phyloP scores from a whole-genome alignment of 164 flowering plant species.

The Berberis thunbergii region DNA sequence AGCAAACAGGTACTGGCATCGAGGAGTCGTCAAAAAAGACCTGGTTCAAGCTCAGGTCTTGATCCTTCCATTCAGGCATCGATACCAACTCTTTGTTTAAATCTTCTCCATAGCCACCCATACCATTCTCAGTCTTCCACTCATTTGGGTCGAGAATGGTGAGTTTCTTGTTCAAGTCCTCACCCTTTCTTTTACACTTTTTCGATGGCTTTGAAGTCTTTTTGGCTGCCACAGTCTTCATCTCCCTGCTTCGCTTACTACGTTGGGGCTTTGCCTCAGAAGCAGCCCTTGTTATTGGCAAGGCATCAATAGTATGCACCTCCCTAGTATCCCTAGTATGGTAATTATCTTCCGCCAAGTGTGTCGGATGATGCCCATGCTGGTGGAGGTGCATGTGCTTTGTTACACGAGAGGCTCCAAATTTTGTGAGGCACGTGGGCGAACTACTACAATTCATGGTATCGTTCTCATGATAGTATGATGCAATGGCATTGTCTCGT shows the following conservation, averaged over 20 bases:
- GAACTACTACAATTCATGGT: slow-evolving; percentile 29
- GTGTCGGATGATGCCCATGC: slow-evolving; percentile 34
- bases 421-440: slow-evolving; percentile 45
- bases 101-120: slow-evolving; percentile 28
- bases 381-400: slow-evolving; percentile 55
- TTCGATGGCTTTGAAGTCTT: slow-evolving; percentile 31
- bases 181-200: slow-evolving; percentile 43
- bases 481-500: slow-evolving; percentile 56
- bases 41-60: slow-evolving; percentile 63
- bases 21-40: slow-evolving; percentile 59
- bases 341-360: slow-evolving; percentile 34
- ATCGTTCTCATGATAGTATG: slow-evolving; percentile 48
- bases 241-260: slow-evolving; percentile 43
- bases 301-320: slow-evolving; percentile 32
- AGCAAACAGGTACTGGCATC: slow-evolving; percentile 77
- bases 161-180: slow-evolving; percentile 44
- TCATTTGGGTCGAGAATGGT: slow-evolving; percentile 33
- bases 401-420: slow-evolving; percentile 42
- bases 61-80: slow-evolving; percentile 61
- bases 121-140: slow-evolving; percentile 36
- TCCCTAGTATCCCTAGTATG: slow-evolving; percentile 22
- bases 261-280: slow-evolving; percentile 34
- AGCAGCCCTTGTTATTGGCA: slow-evolving; percentile 20
- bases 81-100: slow-evolving; percentile 25
- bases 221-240: slow-evolving; percentile 29